Evolutionary conservation across 1,284 basidiomycete genomes (phyloP), one percentile per base, ranked within the genome.

Genomic region (Pholiota adiposa): DNA sequence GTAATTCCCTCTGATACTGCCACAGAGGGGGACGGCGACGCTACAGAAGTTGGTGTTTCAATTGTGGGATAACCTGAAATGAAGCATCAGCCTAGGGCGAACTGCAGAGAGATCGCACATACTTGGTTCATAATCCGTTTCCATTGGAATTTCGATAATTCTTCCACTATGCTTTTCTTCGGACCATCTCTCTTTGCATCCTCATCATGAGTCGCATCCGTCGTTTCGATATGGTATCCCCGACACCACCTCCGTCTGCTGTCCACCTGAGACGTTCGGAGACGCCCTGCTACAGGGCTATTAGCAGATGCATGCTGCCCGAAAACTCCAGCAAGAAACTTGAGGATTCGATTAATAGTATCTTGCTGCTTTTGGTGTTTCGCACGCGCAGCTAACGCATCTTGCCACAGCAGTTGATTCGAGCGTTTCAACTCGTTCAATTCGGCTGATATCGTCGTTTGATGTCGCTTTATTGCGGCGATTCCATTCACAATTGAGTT

Each of bases 341-440:
- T 91, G 63, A 99, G 83, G 63, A 99, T 98, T 59, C 94, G 83
- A 71, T 97, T 96, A 71, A 98, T 96, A n/a, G 95, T 98, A 73
- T 98, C 96, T 69, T 97, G 92, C 67, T 97, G 95, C 69, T 93
- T 94, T 69, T 94, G 89, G 69, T 96, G 89, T 59, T 90, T 84
- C 65, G 91, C 87, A 8, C 93, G 79, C 3, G 93, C 87, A 38
- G 89, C 83, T 65, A 96, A 78, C 0, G 94, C 90, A 70, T 99
- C 96, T 70, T 95, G 89, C 96, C 97, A 99, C 4, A 99, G 76
- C 40, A 90, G 81, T 67, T 96, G 89, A 71, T 98, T 98, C 9
- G 90, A 92, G 55, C 84, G 82, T 75, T 97, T 96, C 23, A 99
- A 79, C 38, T 94, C 92, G 65, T 92, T 92, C 54, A 99, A 79